These are phyloP conservation scores for Apophysomyces ossiformis DNA, from an alignment of 371 early-diverging fungal genomes.

Conservation along the genomic window DNA sequence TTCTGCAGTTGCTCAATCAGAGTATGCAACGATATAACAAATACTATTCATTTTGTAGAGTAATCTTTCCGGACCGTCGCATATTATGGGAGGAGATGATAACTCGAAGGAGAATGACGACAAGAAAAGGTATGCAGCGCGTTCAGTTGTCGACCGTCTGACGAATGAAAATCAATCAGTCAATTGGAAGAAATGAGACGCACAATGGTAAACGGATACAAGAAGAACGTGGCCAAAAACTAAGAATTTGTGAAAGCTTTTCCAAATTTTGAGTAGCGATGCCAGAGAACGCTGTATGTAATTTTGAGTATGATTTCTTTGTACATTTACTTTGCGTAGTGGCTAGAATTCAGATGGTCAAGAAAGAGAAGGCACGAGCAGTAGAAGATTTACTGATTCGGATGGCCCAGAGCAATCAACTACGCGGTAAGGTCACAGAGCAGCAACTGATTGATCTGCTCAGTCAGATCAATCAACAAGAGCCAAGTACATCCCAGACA, in stretches of 20 bases:
- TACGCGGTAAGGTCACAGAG: conserved; percentile 83
- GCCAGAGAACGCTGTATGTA: conserved; percentile 85
- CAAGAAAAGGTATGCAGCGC: conserved; percentile 43
- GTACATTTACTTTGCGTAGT: conserved; percentile 47
- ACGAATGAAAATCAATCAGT: conserved; percentile 28
- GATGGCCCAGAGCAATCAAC: conserved; percentile 87
- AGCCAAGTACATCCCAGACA: conserved; percentile 60
- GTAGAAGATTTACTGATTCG: conserved; percentile 90
- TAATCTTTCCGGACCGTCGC: conserved; percentile 13
- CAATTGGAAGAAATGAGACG: conserved; percentile 88
- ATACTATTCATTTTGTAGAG: background rate
- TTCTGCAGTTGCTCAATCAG: background rate
- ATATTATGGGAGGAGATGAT: conserved; percentile 21
- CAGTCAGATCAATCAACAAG: conserved; percentile 81
- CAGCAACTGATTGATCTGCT: conserved; percentile 84
- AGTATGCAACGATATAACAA: background rate
- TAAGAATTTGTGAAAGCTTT: conserved; percentile 51
- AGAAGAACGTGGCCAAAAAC: background rate
- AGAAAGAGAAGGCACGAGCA: conserved; percentile 85
- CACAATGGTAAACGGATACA: conserved; percentile 63
- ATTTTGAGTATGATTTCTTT: background rate
- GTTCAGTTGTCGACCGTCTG: background rate
- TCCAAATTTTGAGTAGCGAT: conserved; percentile 81
- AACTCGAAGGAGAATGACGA: conserved; percentile 49
- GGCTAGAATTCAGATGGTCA: conserved; percentile 89